These are phyloP conservation scores for Penicillium concentricum DNA, from an alignment of 2,329 filamentous ascomycete genomes.

Conservation along the genomic window DNA sequence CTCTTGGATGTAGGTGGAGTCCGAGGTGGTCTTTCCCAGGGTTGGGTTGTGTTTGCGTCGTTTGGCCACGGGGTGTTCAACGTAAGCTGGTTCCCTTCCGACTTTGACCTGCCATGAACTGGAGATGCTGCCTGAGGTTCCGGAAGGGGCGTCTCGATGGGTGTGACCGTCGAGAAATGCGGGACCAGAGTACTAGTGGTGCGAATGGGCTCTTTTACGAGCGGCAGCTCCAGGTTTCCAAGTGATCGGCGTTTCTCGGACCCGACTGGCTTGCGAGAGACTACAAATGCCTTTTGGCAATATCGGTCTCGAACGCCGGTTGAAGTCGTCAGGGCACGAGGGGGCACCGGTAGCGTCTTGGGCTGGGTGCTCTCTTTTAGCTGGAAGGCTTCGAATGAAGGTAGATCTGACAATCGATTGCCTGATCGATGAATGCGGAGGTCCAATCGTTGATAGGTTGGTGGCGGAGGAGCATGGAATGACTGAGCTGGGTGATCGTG, in stretches of 20 bases:
- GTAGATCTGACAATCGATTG: conserved; percentile 46
- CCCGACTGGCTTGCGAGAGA: conserved; percentile 40
- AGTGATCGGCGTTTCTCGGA: conserved; percentile 32
- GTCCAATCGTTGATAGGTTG: conserved; percentile 44
- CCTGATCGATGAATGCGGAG: conserved; percentile 48
- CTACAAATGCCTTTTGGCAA: conserved; percentile 26
- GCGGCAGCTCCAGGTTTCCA: conserved; percentile 20
- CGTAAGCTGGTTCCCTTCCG: conserved; percentile 10
- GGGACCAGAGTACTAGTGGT: conserved; percentile 28
- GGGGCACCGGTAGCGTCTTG: conserved; percentile 30
- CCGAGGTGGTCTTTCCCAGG: conserved; percentile 4
- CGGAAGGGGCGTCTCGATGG: conserved; percentile 3
- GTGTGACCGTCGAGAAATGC: conserved; percentile 30
- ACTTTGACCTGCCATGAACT: conserved; percentile 12
- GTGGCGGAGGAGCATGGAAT: conserved; percentile 13
- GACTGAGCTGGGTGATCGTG: conserved; percentile 5
- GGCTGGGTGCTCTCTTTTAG: conserved; percentile 28
- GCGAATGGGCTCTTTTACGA: conserved; percentile 20
- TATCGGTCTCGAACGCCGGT: conserved; percentile 17
- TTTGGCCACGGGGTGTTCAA: conserved; percentile 2
- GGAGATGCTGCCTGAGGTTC: conserved; percentile 2
- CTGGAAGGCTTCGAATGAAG: conserved; percentile 43
- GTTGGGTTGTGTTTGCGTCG: not conserved
- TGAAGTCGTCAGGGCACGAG: conserved; percentile 31
- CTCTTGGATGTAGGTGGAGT: conserved; percentile 4